phyloP scores from a whole-genome alignment of 176 grass and related monocot species.

The Themeda triandra region DNA sequence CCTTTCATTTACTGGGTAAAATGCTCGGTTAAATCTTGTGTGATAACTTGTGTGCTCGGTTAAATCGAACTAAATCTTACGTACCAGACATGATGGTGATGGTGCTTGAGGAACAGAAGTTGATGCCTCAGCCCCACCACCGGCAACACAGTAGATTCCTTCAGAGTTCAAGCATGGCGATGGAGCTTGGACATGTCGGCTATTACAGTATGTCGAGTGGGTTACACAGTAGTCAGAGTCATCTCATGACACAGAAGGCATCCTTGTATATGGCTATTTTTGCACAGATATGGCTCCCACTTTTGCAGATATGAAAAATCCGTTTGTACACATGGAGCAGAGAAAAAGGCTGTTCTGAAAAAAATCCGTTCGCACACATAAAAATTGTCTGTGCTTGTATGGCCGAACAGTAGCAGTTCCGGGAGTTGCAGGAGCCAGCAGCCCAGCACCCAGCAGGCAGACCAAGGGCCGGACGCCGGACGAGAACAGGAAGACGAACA shows the following conservation, averaged over 20 bases:
- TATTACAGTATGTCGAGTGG: background rate
- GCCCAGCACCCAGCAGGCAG: too few species aligned
- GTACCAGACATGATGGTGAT: background rate
- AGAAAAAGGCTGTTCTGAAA: too few species aligned
- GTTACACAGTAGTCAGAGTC: constrained; percentile 1
- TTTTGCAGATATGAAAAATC: too few species aligned
- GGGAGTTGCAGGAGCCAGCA: background rate
- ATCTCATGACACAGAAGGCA: constrained; percentile 1
- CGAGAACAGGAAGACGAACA: background rate
- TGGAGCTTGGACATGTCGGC: background rate
- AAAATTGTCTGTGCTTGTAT: background rate
- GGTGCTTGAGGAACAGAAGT: background rate
- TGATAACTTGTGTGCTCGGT: too few species aligned
- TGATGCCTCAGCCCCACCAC: background rate
- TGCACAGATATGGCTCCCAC: background rate
- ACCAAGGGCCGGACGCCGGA: background rate
- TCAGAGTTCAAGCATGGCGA: constrained; percentile 15
- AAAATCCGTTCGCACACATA: background rate
- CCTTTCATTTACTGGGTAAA: background rate
- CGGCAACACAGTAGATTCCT: constrained; percentile 20
- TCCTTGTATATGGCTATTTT: constrained; percentile 19
- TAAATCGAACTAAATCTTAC: too few species aligned
- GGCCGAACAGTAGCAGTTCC: background rate
- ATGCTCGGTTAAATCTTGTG: background rate
- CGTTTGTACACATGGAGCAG: background rate